A percentile compares a stretch with the other conserved stretches of the same genome.
phyloP scores from a whole-genome alignment of 768 basidiomycete genomes.

The Gloeopeniophorella convolvens region DNA sequence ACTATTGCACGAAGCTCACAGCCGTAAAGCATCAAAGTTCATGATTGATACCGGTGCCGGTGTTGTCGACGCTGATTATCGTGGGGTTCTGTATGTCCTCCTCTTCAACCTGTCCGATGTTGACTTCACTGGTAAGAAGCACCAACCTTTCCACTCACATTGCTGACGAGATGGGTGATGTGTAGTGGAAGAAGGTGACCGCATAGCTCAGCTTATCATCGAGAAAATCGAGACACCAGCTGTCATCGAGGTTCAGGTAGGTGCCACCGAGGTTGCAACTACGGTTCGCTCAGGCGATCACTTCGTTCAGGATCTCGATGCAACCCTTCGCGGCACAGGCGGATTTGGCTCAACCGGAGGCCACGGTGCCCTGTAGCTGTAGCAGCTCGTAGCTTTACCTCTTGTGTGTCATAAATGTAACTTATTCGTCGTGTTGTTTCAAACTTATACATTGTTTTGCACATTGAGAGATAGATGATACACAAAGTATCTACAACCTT shows the following conservation, averaged over 20 bases:
- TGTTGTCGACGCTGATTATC: constrained; percentile 94
- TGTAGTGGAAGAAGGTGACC: constrained; percentile 85
- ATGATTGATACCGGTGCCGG: constrained; percentile 98
- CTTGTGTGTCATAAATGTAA: too few species aligned
- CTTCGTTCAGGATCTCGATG: constrained; percentile 62
- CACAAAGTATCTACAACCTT: not conserved
- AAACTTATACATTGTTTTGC: too few species aligned
- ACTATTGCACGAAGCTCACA: not conserved
- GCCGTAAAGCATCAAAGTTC: constrained; percentile 77
- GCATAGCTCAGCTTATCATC: constrained; percentile 92
- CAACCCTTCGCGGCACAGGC: constrained; percentile 74
- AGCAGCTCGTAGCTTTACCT: not conserved
- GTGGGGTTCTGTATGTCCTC: constrained; percentile 85
- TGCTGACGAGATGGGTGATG: not conserved
- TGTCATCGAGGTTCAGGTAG: constrained; percentile 77
- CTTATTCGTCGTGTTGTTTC: too few species aligned
- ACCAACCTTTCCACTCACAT: not conserved
- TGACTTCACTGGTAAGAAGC: constrained; percentile 72
- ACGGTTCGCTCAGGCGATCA: not conserved
- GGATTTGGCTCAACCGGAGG: constrained; percentile 98
- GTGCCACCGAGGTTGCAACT: constrained; percentile 23
- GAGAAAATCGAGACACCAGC: constrained; percentile 87
- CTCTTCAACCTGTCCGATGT: constrained; percentile 88
- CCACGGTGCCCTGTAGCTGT: constrained; percentile 42
- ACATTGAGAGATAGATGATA: not conserved